Conservation (phyloP, 192 early-diverging fungal species). For the Coemansia erecta region DNA sequence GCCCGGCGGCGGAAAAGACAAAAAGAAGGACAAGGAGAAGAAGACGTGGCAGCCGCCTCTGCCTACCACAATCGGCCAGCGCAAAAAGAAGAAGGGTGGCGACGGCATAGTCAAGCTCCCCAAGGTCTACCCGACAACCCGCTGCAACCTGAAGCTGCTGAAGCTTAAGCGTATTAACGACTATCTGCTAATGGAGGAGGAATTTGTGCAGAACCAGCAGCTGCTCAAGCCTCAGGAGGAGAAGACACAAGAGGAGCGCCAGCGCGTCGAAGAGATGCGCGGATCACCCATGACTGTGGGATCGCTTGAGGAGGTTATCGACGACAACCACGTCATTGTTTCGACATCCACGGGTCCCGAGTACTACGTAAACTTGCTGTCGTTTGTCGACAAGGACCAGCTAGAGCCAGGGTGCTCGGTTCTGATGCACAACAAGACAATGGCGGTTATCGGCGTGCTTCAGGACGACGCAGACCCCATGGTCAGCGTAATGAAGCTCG, state of each 20-base stretch:
- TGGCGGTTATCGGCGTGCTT: slow-evolving; percentile 93
- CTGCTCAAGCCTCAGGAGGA: slow-evolving; percentile 96
- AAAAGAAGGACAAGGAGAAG: slow-evolving; percentile 80
- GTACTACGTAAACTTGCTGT: slow-evolving; percentile 96
- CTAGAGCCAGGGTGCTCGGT: slow-evolving; percentile 97
- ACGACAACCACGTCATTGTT: slow-evolving; percentile 99
- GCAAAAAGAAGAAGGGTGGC: slow-evolving; percentile 91
- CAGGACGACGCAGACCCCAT: slow-evolving; percentile 95
- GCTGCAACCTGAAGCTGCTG: slow-evolving; percentile 95
- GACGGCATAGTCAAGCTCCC: slow-evolving; percentile 90
- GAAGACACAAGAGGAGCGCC: slow-evolving; percentile 88
- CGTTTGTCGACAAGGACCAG: slow-evolving; percentile 98
- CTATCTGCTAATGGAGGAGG: slow-evolving; percentile 97
- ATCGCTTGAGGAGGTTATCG: slow-evolving; percentile 97
- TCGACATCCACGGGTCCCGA: slow-evolving; percentile 89
- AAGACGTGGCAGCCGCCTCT: slow-evolving; percentile 99
- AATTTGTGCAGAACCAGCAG: slow-evolving; percentile 99
- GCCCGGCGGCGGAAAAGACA: slow-evolving; percentile 64
- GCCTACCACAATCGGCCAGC: slow-evolving; percentile 98
- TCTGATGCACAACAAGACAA: slow-evolving; percentile 87
- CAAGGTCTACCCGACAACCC: slow-evolving; percentile 95
- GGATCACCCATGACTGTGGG: slow-evolving; percentile 97
- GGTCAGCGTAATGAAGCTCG: slow-evolving; percentile 99
- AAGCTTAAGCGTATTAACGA: slow-evolving; percentile 99
- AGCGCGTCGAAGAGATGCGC: slow-evolving; percentile 91